A percentile compares a stretch with the other conserved stretches of the same genome.
Conservation (phyloP, 202 grass and related monocot genomes). For the Zizania palustris region DNA sequence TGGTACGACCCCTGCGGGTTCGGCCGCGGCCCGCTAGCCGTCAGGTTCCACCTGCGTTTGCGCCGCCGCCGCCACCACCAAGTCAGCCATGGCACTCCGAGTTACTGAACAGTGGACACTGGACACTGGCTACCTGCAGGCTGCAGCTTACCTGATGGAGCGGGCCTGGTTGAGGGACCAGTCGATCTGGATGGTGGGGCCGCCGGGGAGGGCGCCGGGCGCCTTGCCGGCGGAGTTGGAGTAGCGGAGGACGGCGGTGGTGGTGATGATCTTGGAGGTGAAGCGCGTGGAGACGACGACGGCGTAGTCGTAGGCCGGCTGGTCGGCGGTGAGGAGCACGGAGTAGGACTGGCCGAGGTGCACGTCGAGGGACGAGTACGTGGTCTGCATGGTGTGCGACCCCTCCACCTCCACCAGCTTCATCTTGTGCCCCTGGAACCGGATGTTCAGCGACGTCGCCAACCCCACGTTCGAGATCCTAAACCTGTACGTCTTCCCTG, state of each 20-base stretch:
- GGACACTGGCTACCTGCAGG: no score
- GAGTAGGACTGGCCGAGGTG: conserved; percentile 97
- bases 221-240: conserved; percentile 61
- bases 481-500: conserved; percentile 80
- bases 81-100: conserved; percentile 3
- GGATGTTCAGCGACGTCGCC: conserved; percentile 70
- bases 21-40: no score
- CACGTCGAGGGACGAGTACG: conserved; percentile 80
- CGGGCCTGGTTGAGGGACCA: conserved; percentile 91
- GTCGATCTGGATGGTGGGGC: conserved; percentile 72
- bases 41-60: no score
- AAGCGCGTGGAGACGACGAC: conserved; percentile 84
- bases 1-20: no score
- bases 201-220: conserved; percentile 43
- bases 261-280: conserved; percentile 56
- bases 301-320: conserved; percentile 68
- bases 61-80: no score
- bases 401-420: conserved; percentile 91
- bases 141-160: conserved; percentile 70
- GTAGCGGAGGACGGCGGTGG: conserved; percentile 70
- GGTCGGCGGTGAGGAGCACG: conserved; percentile 76
- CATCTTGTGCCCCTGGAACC: conserved; percentile 89
- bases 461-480: conserved; percentile 84
- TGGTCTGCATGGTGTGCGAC: conserved; percentile 75
- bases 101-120: background rate